Conservation (phyloP, 140 eudicot species). For the Ambrosia hybrid region DNA sequence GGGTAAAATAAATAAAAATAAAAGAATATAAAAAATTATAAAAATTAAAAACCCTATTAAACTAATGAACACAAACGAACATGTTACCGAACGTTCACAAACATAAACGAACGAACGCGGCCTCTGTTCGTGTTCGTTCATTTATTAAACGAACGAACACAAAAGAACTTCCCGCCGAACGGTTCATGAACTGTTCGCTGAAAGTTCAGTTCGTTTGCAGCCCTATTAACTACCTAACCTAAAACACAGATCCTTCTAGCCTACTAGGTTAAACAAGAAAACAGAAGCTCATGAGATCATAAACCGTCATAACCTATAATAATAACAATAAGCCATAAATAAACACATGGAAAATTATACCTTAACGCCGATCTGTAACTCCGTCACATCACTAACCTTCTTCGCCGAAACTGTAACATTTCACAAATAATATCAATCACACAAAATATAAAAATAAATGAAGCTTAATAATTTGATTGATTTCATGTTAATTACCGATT, state of each 20-base stretch:
- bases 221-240: background rate
- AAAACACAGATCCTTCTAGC: conserved; percentile 2
- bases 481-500: conserved; percentile 30
- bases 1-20: too few relatives aligned
- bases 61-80: too few relatives aligned
- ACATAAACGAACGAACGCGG: too few relatives aligned
- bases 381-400: conserved; percentile 75
- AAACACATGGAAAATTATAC: conserved; percentile 30
- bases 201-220: too few relatives aligned
- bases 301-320: background rate
- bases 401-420: conserved; percentile 62
- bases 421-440: background rate
- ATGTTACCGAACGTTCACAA: too few relatives aligned
- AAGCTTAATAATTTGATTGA: background rate
- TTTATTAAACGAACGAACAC: too few relatives aligned
- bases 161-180: too few relatives aligned
- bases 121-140: too few relatives aligned
- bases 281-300: conserved; percentile 21
- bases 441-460: too few relatives aligned
- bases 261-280: background rate
- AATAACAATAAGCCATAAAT: background rate
- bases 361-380: conserved; percentile 96
- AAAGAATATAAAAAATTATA: too few relatives aligned
- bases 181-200: too few relatives aligned
- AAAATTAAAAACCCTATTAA: too few relatives aligned